These are phyloP conservation scores for Isochrysis galbana DNA, from an alignment of 78 protist species.

Conservation along the genomic window DNA sequence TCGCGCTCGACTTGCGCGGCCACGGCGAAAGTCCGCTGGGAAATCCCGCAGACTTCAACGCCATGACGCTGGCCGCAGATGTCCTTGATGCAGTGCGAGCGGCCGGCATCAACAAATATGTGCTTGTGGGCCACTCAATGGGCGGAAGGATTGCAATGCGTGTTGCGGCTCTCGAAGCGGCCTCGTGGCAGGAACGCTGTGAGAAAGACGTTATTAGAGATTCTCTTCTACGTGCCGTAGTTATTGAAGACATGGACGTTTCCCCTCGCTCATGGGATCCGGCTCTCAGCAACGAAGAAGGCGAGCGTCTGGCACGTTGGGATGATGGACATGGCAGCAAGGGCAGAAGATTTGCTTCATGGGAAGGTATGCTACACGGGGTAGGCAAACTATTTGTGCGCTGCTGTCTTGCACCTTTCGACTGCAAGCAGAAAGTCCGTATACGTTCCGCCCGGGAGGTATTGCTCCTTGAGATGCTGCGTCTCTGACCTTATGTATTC, in stretches of 20 bases:
- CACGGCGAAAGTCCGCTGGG: constrained; percentile 27
- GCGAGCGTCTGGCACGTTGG: background rate
- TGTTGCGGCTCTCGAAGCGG: background rate
- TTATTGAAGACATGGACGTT: background rate
- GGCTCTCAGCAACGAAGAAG: background rate
- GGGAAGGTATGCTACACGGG: no score
- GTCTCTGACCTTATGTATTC: no score
- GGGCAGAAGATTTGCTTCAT: background rate
- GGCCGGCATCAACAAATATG: background rate
- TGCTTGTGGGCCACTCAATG: constrained; percentile 34
- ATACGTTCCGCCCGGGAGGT: no score
- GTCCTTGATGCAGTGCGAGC: background rate
- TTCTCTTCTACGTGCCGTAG: background rate
- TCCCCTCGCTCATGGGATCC: background rate
- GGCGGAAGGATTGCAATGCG: constrained; percentile 13
- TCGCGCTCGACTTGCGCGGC: constrained; percentile 18
- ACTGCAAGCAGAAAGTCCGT: no score
- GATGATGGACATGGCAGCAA: background rate
- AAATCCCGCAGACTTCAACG: background rate
- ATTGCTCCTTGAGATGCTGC: no score
- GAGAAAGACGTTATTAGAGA: no score
- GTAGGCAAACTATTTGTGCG: no score
- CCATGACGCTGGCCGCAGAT: background rate
- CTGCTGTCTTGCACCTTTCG: no score
- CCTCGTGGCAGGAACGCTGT: no score